These are phyloP conservation scores for Russula virescens DNA, from an alignment of 768 basidiomycete species.

Conservation along the genomic window DNA sequence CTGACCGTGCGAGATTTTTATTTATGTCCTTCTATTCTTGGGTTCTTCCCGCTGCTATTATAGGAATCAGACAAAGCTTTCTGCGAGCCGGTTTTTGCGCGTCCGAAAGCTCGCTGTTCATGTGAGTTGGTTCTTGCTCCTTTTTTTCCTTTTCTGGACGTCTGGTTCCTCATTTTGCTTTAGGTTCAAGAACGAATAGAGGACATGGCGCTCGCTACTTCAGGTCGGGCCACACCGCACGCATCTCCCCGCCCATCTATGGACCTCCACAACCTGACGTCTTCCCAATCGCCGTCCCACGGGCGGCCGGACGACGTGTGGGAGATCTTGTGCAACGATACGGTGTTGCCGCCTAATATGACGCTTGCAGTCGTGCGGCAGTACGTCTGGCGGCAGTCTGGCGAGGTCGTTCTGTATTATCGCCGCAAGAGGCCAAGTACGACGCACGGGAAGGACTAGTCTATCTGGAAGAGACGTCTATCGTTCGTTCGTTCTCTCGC, in stretches of 20 bases:
- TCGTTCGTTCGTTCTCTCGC: no score
- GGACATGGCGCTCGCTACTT: constrained; percentile 36
- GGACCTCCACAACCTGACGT: constrained; percentile 27
- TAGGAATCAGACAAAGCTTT: constrained; percentile 80
- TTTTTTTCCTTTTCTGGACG: not conserved
- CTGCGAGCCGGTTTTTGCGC: constrained; percentile 80
- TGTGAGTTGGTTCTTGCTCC: constrained; percentile 40
- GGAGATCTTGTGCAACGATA: constrained; percentile 86
- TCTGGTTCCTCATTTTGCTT: constrained; percentile 5
- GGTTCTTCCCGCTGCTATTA: not conserved
- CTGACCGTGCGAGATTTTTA: not conserved
- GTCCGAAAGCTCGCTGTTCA: constrained; percentile 80
- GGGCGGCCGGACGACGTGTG: constrained; percentile 53
- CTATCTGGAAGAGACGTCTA: not conserved
- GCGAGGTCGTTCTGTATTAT: constrained; percentile 74
- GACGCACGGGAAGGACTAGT: not conserved
- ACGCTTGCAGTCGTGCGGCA: constrained; percentile 88
- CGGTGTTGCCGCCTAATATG: constrained; percentile 78
- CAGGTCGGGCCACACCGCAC: constrained; percentile 26
- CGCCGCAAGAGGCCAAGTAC: constrained; percentile 33
- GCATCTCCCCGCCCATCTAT: constrained; percentile 33
- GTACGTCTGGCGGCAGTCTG: constrained; percentile 76
- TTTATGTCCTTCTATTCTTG: not conserved
- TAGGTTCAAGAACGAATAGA: constrained; percentile 85
- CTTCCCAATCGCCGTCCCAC: constrained; percentile 22